Evolutionary conservation across 2,329 filamentous ascomycete species (phyloP), one percentile per base, ranked within the genome.

Genomic region (Pyricularia sp.): DNA sequence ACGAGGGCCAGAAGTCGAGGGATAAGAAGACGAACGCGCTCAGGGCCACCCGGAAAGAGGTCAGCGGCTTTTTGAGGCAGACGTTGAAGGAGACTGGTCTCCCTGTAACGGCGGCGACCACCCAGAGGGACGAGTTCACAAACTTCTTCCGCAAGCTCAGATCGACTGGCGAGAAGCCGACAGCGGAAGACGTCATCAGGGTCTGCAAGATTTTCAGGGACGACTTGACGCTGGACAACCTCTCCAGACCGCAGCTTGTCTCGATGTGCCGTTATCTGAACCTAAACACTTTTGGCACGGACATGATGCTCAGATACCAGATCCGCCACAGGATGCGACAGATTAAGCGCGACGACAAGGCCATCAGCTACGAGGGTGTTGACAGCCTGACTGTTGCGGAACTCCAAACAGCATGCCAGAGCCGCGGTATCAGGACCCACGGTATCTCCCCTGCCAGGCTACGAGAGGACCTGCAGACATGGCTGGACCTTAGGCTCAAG

Each of bases 191-290:
- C 77, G 93, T 99, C 72, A 97, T 99, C 84, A 97, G 95, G 81
- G 94, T 99, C 72, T 98, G 95, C 88, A 96, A 97, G 85, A 91
- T 97, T 72, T 99, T 99, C 88, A 96, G 95, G 79, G 95, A 99
- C 77, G 95, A 99, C 79, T 78, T 99, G 75, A 99, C 95, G 0
- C 85, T 99, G 36, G 95, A 99, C 87, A 99, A 99, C 81, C 83
- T 99, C 72, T 97, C 94, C 23, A 88, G 95, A 71, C 95, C 95
- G 20, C 95, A 99, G 81, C 84, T 99, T 67, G 94, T 99, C 33
- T 97, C 92, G 69, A 99, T 98, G 86, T 98, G 95, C 85, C 91
- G 92, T 71, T 99, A 99, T 83, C 94, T 99, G 90, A 97, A 96
- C 81, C 87, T 99, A 69, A 95, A 94, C 82, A 94, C 93, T 0